Evolutionary conservation across 176 grass and related monocot genomes (phyloP).

Genomic region (Zizania latifolia): DNA sequence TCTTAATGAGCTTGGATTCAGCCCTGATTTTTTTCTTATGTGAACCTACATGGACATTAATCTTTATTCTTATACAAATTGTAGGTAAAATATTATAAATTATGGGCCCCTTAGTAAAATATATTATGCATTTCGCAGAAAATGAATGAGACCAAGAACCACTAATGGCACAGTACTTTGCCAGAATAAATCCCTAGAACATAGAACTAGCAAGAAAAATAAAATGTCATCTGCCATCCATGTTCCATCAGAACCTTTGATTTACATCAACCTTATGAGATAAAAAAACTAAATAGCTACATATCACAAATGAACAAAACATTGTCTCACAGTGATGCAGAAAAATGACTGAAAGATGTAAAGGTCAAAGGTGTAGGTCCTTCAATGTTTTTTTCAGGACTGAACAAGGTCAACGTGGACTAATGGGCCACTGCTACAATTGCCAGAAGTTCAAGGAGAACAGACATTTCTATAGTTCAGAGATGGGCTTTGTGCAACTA

Average conservation of each 20-base stretch:
- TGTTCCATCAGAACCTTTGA: not conserved
- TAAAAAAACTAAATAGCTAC: not conserved
- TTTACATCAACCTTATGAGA: not conserved
- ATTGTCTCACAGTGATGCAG: not conserved
- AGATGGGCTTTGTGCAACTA: not conserved
- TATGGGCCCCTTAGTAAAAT: not conserved
- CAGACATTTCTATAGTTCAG: not conserved
- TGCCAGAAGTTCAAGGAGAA: not conserved
- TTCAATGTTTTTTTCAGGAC: not conserved
- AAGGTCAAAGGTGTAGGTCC: not conserved
- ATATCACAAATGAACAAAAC: not conserved
- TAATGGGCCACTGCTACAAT: not conserved
- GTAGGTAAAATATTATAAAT: not conserved
- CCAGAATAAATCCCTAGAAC: not conserved
- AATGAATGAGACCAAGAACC: not conserved
- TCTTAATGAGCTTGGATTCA: not conserved
- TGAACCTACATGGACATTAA: not conserved
- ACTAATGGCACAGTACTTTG: not conserved
- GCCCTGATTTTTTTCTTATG: not conserved
- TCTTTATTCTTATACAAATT: not conserved
- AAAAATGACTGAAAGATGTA: not conserved
- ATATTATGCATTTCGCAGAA: not conserved
- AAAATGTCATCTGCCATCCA: not conserved
- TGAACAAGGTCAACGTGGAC: not conserved
- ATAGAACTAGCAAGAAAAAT: not conserved